Percentiles rank a stretch among this genome's conserved stretches.
Evolutionary conservation across 108 stramenopile species (phyloP).

Genomic region (Skeletonema potamos): DNA sequence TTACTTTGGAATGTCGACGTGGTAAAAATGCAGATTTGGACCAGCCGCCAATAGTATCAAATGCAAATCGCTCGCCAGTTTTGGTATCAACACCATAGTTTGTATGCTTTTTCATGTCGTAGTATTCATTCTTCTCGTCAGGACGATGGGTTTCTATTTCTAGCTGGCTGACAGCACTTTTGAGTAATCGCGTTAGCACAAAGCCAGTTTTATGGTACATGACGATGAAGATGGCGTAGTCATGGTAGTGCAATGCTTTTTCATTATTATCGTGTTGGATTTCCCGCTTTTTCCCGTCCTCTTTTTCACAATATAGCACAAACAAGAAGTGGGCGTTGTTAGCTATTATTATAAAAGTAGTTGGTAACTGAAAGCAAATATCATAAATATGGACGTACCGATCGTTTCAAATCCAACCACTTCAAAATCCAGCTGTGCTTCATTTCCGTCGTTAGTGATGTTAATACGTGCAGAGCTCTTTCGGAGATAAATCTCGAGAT

Average conservation of each 20-base stretch:
- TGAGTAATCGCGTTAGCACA: conserved; percentile 31
- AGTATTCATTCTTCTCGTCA: not conserved
- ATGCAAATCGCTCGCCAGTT: conserved; percentile 20
- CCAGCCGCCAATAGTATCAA: conserved; percentile 19
- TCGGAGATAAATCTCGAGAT: no score
- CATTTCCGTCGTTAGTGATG: no score
- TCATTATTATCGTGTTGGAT: not conserved
- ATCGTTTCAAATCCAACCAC: no score
- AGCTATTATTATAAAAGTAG: no score
- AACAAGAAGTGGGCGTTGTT: no score
- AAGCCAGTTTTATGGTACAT: conserved; percentile 48
- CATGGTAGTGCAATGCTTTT: conserved; percentile 16
- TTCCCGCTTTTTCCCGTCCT: not conserved
- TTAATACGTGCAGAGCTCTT: no score
- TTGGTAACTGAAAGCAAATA: no score
- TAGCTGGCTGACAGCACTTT: conserved; percentile 8
- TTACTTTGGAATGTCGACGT: not conserved
- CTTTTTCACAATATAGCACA: no score
- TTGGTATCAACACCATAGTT: conserved; percentile 2
- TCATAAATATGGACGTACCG: no score
- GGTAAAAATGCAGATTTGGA: not conserved
- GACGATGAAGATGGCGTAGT: conserved; percentile 16
- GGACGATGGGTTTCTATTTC: conserved; percentile 2
- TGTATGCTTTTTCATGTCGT: not conserved
- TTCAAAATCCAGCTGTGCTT: no score